Evolutionary conservation across 345 rosid species (phyloP).

Genomic region (Lepidium africanum): DNA sequence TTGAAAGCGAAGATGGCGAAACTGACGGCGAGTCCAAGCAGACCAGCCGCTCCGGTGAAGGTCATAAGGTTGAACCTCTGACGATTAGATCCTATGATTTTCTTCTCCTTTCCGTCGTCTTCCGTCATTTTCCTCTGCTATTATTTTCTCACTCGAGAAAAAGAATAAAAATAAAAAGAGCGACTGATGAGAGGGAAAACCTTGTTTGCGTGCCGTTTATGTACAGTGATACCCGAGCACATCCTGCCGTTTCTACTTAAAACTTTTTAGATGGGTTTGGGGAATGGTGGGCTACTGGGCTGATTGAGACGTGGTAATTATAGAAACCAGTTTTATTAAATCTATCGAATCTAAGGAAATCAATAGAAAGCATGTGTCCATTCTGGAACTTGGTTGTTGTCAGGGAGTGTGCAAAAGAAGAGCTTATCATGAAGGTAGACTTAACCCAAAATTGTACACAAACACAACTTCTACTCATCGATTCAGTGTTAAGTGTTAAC

Average conservation of each 20-base stretch:
- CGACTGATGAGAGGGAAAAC: neutral
- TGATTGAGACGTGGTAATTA: too few species aligned
- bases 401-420: too few species aligned
- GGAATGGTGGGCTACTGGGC: too few species aligned
- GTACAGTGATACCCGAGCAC: neutral
- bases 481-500: neutral
- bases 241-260: neutral
- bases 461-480: neutral
- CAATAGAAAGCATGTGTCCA: too few species aligned
- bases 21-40: constrained; percentile 51
- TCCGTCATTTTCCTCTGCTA: constrained; percentile 29
- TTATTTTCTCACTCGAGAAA: neutral
- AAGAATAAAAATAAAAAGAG: neutral
- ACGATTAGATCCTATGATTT: constrained; percentile 30
- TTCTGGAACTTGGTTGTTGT: too few species aligned
- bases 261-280: too few species aligned
- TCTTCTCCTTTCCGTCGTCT: constrained; percentile 32
- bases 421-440: too few species aligned
- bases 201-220: neutral
- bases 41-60: constrained; percentile 73
- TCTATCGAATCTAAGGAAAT: neutral
- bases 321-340: too few species aligned
- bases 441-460: too few species aligned
- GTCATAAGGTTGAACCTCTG: constrained; percentile 42
- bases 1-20: constrained; percentile 62